A percentile compares a stretch with the other conserved stretches of the same genome.
These are phyloP conservation scores for Nicotiana knightiana DNA, from an alignment of 257 asterid genomes.

Conservation along the genomic window DNA sequence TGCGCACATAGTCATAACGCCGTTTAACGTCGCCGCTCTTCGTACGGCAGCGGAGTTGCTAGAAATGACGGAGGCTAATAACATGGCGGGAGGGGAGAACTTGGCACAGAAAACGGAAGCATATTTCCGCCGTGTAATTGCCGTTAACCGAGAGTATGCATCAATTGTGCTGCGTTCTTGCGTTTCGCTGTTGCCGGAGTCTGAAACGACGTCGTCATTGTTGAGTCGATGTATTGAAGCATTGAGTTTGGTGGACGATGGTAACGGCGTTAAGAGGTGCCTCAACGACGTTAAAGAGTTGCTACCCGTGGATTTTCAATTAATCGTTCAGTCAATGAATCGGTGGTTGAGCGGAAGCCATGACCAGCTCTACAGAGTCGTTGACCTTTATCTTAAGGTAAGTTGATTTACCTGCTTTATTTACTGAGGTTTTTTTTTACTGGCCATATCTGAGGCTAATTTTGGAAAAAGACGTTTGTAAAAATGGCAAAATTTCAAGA, in stretches of 20 bases:
- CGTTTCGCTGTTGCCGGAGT: slow-evolving; percentile 63
- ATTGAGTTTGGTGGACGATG: slow-evolving; percentile 43
- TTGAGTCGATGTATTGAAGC: slow-evolving; percentile 76
- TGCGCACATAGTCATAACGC: slow-evolving; percentile 46
- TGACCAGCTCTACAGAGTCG: slow-evolving; percentile 61
- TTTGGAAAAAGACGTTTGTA: neutral
- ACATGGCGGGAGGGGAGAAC: slow-evolving; percentile 21
- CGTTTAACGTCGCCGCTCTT: slow-evolving; percentile 74
- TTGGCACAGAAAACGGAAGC: slow-evolving; percentile 57
- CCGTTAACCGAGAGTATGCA: slow-evolving; percentile 46
- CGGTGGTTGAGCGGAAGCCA: slow-evolving; percentile 52
- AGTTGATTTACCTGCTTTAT: neutral
- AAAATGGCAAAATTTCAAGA: neutral
- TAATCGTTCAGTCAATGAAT: slow-evolving; percentile 47
- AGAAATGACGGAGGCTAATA: slow-evolving; percentile 46
- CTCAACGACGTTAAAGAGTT: slow-evolving; percentile 39
- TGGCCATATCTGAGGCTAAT: neutral
- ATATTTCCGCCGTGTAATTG: slow-evolving; percentile 50
- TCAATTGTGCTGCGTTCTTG: slow-evolving; percentile 53
- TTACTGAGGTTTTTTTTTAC: neutral
- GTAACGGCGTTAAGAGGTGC: slow-evolving; percentile 28
- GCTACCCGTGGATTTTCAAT: slow-evolving; percentile 34
- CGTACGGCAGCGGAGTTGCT: slow-evolving; percentile 71
- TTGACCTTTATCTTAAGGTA: slow-evolving; percentile 71
- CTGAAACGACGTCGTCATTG: slow-evolving; percentile 51